phyloP scores from a whole-genome alignment of 176 grass and related monocot species.

The Carex scoparia region DNA sequence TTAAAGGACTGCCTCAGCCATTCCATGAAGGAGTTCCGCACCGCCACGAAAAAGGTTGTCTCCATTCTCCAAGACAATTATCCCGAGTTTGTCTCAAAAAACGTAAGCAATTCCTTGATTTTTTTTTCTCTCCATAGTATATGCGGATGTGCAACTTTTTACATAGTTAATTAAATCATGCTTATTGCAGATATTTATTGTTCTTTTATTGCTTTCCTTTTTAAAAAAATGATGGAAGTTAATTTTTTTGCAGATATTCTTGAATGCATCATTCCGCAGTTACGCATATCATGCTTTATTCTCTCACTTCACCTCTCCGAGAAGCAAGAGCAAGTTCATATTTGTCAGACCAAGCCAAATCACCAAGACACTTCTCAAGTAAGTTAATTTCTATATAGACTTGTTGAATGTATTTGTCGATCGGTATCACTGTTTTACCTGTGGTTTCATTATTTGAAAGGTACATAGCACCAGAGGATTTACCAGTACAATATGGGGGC shows the following conservation, averaged over 20 bases:
- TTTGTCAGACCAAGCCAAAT: conserved; percentile 35
- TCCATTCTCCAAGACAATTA: conserved; percentile 39
- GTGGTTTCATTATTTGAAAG: not conserved
- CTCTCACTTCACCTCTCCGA: conserved; percentile 28
- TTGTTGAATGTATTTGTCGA: not conserved
- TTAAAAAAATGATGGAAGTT: not conserved
- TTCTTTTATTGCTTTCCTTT: not conserved
- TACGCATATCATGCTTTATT: conserved; percentile 35
- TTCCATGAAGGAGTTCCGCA: conserved; percentile 34
- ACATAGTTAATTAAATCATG: not conserved
- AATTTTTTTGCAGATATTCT: conserved; percentile 33
- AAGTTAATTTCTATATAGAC: not conserved
- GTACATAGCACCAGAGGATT: conserved; percentile 37
- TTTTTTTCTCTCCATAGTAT: not conserved
- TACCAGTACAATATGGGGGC: conserved; percentile 43
- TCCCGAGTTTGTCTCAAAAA: conserved; percentile 36
- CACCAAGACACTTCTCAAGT: conserved; percentile 50
- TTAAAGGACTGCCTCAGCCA: conserved; percentile 27
- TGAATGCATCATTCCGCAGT: conserved; percentile 34
- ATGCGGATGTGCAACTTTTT: not conserved
- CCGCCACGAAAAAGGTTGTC: conserved; percentile 23
- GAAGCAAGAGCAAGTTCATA: conserved; percentile 42
- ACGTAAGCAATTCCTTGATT: conserved; percentile 26
- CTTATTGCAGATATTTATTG: not conserved
- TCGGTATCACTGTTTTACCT: not conserved